Evolutionary conservation across 1,284 basidiomycete genomes (phyloP).

Genomic region (Moesziomyces parantarcticus): DNA sequence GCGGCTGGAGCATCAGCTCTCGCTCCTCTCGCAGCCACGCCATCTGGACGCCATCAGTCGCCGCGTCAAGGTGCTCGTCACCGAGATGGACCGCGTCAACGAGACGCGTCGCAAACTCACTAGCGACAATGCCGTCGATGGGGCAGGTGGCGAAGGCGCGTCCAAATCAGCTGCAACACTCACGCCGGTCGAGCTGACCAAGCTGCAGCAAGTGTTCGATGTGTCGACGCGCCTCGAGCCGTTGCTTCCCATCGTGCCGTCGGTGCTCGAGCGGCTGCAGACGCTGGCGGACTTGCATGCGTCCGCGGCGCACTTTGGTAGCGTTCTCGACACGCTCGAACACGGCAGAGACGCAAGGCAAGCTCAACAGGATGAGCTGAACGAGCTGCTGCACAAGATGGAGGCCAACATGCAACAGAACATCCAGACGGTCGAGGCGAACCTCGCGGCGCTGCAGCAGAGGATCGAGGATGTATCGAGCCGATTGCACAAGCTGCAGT

Average conservation of each 20-base stretch:
- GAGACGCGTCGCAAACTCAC: slow-evolving; percentile 70
- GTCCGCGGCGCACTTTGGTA: slow-evolving; percentile 78
- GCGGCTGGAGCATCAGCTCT: slow-evolving; percentile 84
- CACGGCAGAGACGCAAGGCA: slow-evolving; percentile 76
- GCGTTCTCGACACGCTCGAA: slow-evolving; percentile 76
- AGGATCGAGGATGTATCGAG: slow-evolving; percentile 79
- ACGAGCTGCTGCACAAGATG: slow-evolving; percentile 74
- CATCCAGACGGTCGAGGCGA: slow-evolving; percentile 63
- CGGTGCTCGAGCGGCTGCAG: slow-evolving; percentile 86
- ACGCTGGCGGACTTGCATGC: slow-evolving; percentile 85
- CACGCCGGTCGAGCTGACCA: slow-evolving; percentile 28
- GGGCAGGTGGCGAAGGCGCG: slow-evolving; percentile 15
- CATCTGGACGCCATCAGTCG: slow-evolving; percentile 97
- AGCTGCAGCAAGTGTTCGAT: slow-evolving; percentile 71
- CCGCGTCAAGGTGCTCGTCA: slow-evolving; percentile 88
- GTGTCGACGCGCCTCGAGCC: slow-evolving; percentile 85
- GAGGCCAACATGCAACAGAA: slow-evolving; percentile 75
- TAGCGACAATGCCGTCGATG: slow-evolving; percentile 68
- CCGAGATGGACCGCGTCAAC: slow-evolving; percentile 88
- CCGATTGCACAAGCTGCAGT: slow-evolving; percentile 71
- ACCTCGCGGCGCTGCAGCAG: slow-evolving; percentile 74
- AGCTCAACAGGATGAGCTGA: slow-evolving; percentile 77
- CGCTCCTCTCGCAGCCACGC: slow-evolving; percentile 89
- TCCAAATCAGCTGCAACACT: slow-evolving; percentile 16
- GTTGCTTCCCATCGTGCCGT: slow-evolving; percentile 86